Evolutionary conservation across 768 basidiomycete species (phyloP).

Genomic region (Kwoniella sp.): DNA sequence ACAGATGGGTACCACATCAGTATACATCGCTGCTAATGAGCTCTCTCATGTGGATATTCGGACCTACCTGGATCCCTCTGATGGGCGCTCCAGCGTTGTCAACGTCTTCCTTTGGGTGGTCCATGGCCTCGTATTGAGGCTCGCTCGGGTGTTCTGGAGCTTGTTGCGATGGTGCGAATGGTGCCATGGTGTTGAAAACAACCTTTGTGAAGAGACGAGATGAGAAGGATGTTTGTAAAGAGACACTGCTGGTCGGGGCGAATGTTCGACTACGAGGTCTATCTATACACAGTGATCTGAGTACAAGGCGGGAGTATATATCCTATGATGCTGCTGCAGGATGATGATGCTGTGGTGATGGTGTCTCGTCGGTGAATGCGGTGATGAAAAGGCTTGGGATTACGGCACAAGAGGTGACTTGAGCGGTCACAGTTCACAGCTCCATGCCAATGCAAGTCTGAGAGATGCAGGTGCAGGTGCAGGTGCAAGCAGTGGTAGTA

Average conservation of each 20-base stretch:
- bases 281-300: too few relatives aligned
- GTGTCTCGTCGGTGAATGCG: not conserved
- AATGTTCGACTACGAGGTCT: too few relatives aligned
- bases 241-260: not conserved
- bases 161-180: not conserved
- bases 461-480: too few relatives aligned
- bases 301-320: too few relatives aligned
- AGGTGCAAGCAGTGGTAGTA: too few relatives aligned
- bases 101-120: conserved; percentile 18
- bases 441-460: too few relatives aligned
- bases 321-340: not conserved
- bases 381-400: not conserved
- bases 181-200: not conserved
- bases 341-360: not conserved
- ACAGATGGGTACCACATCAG: not conserved
- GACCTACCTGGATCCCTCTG: conserved; percentile 47
- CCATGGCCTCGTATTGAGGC: conserved; percentile 13
- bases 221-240: not conserved
- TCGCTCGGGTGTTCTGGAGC: conserved; percentile 2
- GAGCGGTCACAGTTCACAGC: too few relatives aligned
- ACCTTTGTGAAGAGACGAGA: not conserved
- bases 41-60: not conserved
- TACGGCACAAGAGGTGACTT: not conserved
- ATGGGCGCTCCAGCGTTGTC: conserved; percentile 38
- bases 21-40: too few relatives aligned